These are phyloP conservation scores for Scheffersomyces segobiensis DNA, from an alignment of 1,139 yeast genomes.

Conservation along the genomic window DNA sequence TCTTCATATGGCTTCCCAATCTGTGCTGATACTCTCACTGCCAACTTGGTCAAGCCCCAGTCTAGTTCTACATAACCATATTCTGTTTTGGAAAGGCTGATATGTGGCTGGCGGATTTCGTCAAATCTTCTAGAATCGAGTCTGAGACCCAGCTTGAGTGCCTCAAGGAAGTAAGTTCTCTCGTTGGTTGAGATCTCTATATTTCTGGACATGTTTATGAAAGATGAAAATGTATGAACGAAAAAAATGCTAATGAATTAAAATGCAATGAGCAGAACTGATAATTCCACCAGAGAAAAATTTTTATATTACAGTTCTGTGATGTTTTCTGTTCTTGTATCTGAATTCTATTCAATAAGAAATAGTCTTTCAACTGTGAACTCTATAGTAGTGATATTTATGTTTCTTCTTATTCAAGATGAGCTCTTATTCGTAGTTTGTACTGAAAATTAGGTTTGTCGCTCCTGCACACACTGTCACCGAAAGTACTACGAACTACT, in stretches of 20 bases:
- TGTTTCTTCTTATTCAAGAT: neutral
- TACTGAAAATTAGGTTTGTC: neutral
- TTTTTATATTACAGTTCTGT: neutral
- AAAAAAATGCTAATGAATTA: neutral
- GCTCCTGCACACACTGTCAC: neutral
- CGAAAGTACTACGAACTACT: neutral
- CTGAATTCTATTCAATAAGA: neutral
- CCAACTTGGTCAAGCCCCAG: constrained; percentile 71
- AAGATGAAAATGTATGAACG: neutral
- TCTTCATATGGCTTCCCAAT: constrained; percentile 86
- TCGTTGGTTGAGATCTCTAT: constrained; percentile 70
- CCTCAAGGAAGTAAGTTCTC: constrained; percentile 57
- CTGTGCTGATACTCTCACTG: constrained; percentile 77
- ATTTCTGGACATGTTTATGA: constrained; percentile 13
- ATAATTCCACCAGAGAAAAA: too few relatives aligned
- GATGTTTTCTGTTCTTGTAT: neutral
- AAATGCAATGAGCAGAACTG: too few relatives aligned
- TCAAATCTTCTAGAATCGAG: constrained; percentile 68
- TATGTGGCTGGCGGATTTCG: constrained; percentile 63
- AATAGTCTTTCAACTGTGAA: neutral
- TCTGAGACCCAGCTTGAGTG: constrained; percentile 63
- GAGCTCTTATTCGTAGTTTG: neutral
- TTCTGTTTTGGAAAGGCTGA: constrained; percentile 60
- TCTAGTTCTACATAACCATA: constrained; percentile 80
- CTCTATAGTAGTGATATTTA: neutral